phyloP scores from a whole-genome alignment of 805 yeast species.

The Zygoascus bituminiphila region DNA sequence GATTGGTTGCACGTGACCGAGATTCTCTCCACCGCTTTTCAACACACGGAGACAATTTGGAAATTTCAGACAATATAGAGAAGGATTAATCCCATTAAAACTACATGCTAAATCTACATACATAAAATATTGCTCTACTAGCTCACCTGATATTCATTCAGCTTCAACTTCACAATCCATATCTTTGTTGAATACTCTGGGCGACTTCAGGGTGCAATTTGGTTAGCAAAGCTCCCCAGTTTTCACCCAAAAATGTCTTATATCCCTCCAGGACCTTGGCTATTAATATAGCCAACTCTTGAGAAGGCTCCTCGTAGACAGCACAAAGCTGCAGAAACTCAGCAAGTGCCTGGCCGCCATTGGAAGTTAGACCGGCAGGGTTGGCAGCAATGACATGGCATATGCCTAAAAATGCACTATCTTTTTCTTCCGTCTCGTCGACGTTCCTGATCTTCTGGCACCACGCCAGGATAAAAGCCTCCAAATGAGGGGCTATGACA shows the following conservation, averaged over 20 bases:
- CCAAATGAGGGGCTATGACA: constrained; percentile 48
- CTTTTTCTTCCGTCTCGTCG: constrained; percentile 81
- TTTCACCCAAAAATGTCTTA: constrained; percentile 20
- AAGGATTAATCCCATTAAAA: too few relatives aligned
- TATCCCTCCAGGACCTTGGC: constrained; percentile 23
- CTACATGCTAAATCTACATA: background rate
- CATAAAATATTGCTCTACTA: background rate
- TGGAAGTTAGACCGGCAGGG: constrained; percentile 54
- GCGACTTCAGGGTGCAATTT: constrained; percentile 19
- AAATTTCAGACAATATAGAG: too few relatives aligned
- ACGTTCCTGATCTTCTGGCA: constrained; percentile 56
- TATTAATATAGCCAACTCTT: constrained; percentile 17
- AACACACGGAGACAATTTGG: too few relatives aligned
- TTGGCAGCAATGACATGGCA: constrained; percentile 55
- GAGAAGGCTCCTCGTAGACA: constrained; percentile 19
- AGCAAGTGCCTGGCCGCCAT: constrained; percentile 35
- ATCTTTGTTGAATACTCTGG: constrained; percentile 12
- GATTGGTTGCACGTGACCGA: constrained; percentile 2
- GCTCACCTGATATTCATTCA: background rate
- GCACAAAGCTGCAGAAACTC: constrained; percentile 52
- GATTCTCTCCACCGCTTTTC: too few relatives aligned
- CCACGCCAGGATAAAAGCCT: constrained; percentile 60
- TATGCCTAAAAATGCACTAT: constrained; percentile 79
- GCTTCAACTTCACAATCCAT: constrained; percentile 8
- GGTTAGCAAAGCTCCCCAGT: constrained; percentile 20